Percentiles rank a stretch among this genome's conserved stretches.
Evolutionary conservation across 495 filamentous ascomycete genomes (phyloP).

Genomic region (Coniosporium apollinis): DNA sequence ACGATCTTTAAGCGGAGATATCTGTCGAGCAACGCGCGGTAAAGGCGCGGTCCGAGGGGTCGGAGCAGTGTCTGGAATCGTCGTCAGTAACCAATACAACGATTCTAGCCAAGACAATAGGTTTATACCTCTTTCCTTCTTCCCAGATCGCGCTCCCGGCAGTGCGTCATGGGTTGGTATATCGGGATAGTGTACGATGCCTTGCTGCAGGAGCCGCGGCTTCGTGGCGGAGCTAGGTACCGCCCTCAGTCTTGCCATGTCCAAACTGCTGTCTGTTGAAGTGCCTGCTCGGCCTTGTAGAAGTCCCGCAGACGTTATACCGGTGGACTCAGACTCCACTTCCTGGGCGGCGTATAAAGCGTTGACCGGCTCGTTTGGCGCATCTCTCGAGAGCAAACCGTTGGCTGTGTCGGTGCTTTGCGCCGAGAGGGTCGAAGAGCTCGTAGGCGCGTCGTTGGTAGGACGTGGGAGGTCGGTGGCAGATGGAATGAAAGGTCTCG

Average conservation of each 20-base stretch:
- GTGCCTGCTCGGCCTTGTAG: no score
- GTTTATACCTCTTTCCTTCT: not conserved
- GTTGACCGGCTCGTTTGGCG: not conserved
- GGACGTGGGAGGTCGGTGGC: constrained; percentile 7
- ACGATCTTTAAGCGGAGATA: not conserved
- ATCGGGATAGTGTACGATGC: not conserved
- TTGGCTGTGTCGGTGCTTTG: not conserved
- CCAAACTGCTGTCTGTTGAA: constrained; percentile 9
- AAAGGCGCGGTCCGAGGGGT: not conserved
- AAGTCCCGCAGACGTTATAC: not conserved
- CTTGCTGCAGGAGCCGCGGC: constrained; percentile 22
- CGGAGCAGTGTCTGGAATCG: no score
- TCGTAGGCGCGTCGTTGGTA: not conserved
- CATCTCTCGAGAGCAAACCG: not conserved
- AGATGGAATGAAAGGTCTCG: constrained; percentile 25
- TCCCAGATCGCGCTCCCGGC: not conserved
- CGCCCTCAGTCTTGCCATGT: constrained; percentile 42
- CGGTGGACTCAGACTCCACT: not conserved
- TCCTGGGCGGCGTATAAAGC: not conserved
- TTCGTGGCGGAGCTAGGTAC: constrained; percentile 35
- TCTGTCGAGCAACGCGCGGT: not conserved
- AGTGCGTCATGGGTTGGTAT: not conserved
- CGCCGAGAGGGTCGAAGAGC: not conserved
- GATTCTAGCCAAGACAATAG: no score
- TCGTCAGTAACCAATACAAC: no score